phyloP scores from a whole-genome alignment of 2,329 filamentous ascomycete genomes.

The Trichophyton verrucosum region DNA sequence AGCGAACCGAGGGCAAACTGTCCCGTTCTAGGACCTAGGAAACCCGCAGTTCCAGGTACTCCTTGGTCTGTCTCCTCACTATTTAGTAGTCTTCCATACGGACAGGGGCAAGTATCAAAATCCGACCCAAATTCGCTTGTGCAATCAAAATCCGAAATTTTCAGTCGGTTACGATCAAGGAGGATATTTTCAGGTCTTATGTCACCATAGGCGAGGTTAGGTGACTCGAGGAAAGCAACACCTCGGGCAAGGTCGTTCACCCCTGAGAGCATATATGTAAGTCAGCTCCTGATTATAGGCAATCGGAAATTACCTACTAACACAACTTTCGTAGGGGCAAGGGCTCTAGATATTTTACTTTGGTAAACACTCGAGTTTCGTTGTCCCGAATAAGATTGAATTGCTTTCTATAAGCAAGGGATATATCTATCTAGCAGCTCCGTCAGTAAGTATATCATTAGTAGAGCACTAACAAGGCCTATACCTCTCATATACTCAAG shows the following conservation, averaged over 20 bases:
- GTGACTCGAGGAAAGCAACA: conserved; percentile 23
- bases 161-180: conserved; percentile 20
- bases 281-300: no score
- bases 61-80: not conserved
- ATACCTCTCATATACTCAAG: conserved; percentile 22
- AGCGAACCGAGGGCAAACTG: conserved; percentile 24
- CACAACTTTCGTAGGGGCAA: conserved; percentile 20
- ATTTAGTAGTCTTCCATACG: conserved; percentile 20
- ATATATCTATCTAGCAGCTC: conserved; percentile 11
- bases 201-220: conserved; percentile 23
- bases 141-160: conserved; percentile 22
- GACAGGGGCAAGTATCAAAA: conserved; percentile 17
- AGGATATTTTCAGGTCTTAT: conserved; percentile 23
- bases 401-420: not conserved
- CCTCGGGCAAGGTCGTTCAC: conserved; percentile 23
- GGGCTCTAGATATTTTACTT: conserved; percentile 19
- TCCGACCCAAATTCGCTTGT: conserved; percentile 18
- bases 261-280: not conserved
- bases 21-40: conserved; percentile 21
- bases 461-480: not conserved
- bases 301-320: no score
- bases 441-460: not conserved
- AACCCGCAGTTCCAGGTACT: conserved; percentile 13
- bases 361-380: not conserved
- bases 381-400: not conserved